Evolutionary conservation across 2,329 filamentous ascomycete species (phyloP), one percentile per base, ranked within the genome.

Genomic region (Xylariaceae sp.): DNA sequence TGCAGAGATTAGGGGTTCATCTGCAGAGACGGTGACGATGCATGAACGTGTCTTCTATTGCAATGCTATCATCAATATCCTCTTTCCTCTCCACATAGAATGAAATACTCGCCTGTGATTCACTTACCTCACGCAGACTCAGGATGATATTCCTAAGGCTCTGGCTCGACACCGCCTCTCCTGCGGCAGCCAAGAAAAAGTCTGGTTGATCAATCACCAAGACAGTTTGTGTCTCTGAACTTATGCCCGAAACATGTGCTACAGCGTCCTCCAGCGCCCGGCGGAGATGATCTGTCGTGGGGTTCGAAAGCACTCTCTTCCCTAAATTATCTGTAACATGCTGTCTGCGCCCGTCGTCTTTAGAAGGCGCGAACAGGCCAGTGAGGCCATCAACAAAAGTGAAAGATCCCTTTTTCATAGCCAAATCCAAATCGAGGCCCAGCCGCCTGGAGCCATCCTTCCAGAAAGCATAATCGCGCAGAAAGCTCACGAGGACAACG

Each of bases 401-500:
- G 64, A 96, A 87, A 45, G 79, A 81, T 26, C 81, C 81, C 56
- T 81, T 80, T 29, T 77, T 77, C 47, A 74, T 71, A 4, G 87
- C 70, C 5, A 78, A 78, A 15, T 87, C 81, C 44, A 94, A 75
- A 71, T 95, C 90, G 42, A 94, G 67, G 2, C 89, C 89, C 66
- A 91, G 72, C 70, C 86, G 86, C 47, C 83, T 81, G 2, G 81
- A 81, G 43, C 89, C 87, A 3, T 86, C 82, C 58, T 77, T 85
- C 91, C 92, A 97, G 68, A 96, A 95, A 1, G 81, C 76, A 59
- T 81, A 82, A 64, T 93, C 88, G 55, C 90, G 81, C 72, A 96
- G 75, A 73, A 94, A 96, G 74, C 89, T 95, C 53, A 94, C 85
- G 3, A 97, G 77, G 3, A 96, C 78, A 1, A 97, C 81, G 43